A percentile compares a stretch with the other conserved stretches of the same genome.
Conservation (phyloP, 164 flowering plant genomes). For the Euptelea pleiosperma region DNA sequence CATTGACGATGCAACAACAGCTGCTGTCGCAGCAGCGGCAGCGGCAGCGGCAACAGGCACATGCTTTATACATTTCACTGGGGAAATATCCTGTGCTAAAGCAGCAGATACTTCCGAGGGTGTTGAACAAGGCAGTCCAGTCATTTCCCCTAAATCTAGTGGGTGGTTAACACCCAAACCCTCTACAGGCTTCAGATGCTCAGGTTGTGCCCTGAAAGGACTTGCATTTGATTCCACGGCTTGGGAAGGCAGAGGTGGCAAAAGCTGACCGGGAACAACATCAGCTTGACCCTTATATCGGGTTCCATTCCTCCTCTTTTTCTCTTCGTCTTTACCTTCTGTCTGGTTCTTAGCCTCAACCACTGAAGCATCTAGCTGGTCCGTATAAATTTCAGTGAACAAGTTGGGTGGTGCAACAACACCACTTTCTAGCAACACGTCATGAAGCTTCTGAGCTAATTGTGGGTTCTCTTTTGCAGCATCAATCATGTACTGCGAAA, state of each 20-base stretch:
- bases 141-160: conserved; percentile 26
- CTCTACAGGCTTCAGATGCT: conserved; percentile 33
- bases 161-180: conserved; percentile 27
- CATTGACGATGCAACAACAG: conserved; percentile 90
- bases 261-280: conserved; percentile 24
- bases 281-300: conserved; percentile 31
- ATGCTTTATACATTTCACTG: conserved; percentile 37
- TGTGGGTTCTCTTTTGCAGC: conserved; percentile 97
- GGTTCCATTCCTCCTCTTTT: conserved; percentile 25
- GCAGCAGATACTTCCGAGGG: conserved; percentile 33
- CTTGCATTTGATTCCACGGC: conserved; percentile 30
- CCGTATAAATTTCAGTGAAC: conserved; percentile 58
- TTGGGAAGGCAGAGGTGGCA: conserved; percentile 63
- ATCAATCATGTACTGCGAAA: conserved; percentile 92
- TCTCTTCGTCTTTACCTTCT: conserved; percentile 33
- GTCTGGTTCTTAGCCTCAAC: conserved; percentile 31
- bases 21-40: conserved; percentile 87
- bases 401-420: conserved; percentile 83
- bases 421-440: conserved; percentile 95
- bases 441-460: conserved; percentile 92
- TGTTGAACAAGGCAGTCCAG: conserved; percentile 22
- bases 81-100: conserved; percentile 16
- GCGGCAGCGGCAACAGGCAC: conserved; percentile 85
- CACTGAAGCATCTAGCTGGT: conserved; percentile 28
- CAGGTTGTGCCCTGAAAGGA: conserved; percentile 26